Evolutionary conservation across 495 filamentous ascomycete species (phyloP), one percentile per base, ranked within the genome.

Genomic region (Xylaria sp.): DNA sequence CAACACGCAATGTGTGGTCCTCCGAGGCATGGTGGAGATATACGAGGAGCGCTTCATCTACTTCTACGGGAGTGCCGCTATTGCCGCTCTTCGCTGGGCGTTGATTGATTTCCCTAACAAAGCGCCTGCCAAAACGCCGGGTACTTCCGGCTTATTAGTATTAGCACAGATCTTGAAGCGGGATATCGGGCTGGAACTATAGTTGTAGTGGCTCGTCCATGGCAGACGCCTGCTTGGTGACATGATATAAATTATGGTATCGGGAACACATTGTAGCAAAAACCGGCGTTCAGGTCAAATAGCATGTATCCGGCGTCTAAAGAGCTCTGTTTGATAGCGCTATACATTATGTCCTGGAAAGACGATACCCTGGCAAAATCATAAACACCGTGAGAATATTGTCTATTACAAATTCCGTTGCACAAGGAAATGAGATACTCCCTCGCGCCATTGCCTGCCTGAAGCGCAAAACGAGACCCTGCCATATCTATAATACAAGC

Each of bases 1-100:
- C 29, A 86, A 91, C 53, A 97, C 92, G 0, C 97, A 98, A 65
- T 90, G 91, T 69, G 84, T 92, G 24, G 87, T 95, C 5, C 86
- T 99, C 11, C 89, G 92, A 63, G 86, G 89, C 0, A 90, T 98
- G 87, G 83, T 98, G 14, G 87, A 92, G 31, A 85, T 88, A 19
- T 91, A 88, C 35, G 92, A 89, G 26, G 84, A 87, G 35, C 89
- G 90, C 59, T 91, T 98, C 69, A 79, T 97, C 7, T 82, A 85
- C 0, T 91, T 93, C 69, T 99, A 93, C 78, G 96, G 95, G 3
- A 87, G 86, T 40, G 85, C 89, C 7, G 94, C 89, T 0, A 71
- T 90, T 24, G 89, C 85, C 0, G 83, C 92, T 5, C 73, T 98
- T 71, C 83, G 88, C 61, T 82, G 82, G 43, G 91, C 90, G 0